Evolutionary conservation across 2,329 filamentous ascomycete genomes (phyloP).

Genomic region (Exophiala sideris): DNA sequence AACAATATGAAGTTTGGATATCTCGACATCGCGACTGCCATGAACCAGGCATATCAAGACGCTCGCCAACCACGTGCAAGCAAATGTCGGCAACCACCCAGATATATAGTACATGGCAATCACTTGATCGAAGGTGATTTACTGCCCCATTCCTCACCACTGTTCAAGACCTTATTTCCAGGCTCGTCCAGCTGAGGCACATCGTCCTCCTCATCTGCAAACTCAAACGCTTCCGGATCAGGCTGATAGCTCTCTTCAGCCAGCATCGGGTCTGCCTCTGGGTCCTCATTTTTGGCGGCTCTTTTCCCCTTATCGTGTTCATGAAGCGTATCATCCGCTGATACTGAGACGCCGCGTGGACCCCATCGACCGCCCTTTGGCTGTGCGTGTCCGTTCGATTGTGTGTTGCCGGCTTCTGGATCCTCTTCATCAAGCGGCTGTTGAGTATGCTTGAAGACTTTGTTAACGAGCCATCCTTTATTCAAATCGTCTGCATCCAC

Average conservation of each 20-base stretch:
- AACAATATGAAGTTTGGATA: too few relatives aligned
- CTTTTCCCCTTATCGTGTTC: conserved; percentile 24
- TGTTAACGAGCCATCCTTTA: conserved; percentile 77
- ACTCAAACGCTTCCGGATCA: conserved; percentile 11
- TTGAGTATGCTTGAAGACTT: conserved; percentile 55
- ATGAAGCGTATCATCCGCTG: conserved; percentile 54
- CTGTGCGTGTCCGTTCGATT: conserved; percentile 15
- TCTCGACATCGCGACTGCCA: background rate
- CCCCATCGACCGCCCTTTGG: conserved; percentile 51
- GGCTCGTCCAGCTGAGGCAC: conserved; percentile 18
- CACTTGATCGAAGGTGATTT: conserved; percentile 7
- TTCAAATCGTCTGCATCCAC: conserved; percentile 87
- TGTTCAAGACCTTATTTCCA: conserved; percentile 25
- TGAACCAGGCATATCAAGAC: background rate
- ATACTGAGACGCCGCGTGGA: conserved; percentile 56
- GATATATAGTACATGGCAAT: conserved; percentile 8
- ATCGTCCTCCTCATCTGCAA: conserved; percentile 28
- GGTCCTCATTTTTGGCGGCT: background rate
- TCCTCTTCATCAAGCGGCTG: conserved; percentile 29
- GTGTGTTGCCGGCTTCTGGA: conserved; percentile 26
- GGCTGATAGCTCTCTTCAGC: conserved; percentile 22
- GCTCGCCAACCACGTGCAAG: background rate
- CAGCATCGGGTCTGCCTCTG: conserved; percentile 23
- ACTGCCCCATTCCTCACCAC: conserved; percentile 23
- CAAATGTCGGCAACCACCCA: background rate